Evolutionary conservation across 176 grass and related monocot genomes (phyloP).

Genomic region (Carex myosuroides): DNA sequence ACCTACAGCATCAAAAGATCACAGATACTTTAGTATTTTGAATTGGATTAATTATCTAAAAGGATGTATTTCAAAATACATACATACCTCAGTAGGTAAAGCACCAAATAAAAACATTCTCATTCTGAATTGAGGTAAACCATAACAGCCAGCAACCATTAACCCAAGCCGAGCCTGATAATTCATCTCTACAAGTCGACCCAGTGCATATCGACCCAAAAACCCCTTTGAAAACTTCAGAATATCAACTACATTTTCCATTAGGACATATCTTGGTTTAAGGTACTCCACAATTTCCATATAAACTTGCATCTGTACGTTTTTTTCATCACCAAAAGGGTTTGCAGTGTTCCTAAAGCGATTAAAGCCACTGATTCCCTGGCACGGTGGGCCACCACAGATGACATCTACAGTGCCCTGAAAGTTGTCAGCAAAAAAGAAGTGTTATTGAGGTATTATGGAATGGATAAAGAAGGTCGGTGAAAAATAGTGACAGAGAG

Average conservation of each 20-base stretch:
- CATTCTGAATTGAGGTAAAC: constrained; percentile 75
- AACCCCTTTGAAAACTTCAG: constrained; percentile 74
- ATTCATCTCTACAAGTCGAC: constrained; percentile 58
- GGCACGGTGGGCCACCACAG: constrained; percentile 79
- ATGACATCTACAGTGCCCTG: constrained; percentile 74
- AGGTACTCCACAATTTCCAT: constrained; percentile 78
- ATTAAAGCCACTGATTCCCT: constrained; percentile 91
- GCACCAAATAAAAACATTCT: constrained; percentile 75
- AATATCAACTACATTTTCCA: constrained; percentile 96
- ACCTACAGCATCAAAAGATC: constrained; percentile 27
- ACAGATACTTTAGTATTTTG: background rate
- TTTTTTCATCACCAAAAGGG: constrained; percentile 77
- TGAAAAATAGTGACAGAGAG: background rate
- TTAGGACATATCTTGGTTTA: constrained; percentile 70
- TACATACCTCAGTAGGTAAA: constrained; percentile 57
- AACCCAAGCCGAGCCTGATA: constrained; percentile 77
- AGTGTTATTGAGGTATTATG: background rate
- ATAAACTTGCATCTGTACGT: constrained; percentile 67
- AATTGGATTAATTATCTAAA: background rate
- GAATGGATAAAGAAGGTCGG: background rate
- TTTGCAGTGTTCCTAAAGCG: constrained; percentile 62
- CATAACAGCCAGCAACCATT: constrained; percentile 78
- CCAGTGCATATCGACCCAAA: constrained; percentile 65
- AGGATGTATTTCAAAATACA: background rate
- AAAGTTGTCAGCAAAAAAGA: background rate